Evolutionary conservation across 2,329 filamentous ascomycete genomes (phyloP).

Genomic region (Nakataea oryzae): DNA sequence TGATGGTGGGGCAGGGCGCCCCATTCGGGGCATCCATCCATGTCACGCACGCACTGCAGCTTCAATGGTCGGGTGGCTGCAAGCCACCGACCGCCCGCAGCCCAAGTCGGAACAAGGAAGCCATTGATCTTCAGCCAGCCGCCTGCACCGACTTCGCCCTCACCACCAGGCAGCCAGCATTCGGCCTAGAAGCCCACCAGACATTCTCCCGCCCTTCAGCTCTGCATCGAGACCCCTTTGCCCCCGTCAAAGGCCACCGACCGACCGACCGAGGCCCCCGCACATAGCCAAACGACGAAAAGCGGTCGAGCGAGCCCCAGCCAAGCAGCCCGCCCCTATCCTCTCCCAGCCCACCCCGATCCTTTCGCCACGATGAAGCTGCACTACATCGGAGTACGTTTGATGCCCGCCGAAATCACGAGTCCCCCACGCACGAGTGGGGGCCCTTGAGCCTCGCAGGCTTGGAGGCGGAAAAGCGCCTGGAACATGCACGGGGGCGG

Average conservation of each 20-base stretch:
- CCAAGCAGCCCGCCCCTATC: background rate
- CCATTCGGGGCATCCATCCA: background rate
- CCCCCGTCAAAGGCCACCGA: background rate
- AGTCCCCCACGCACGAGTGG: background rate
- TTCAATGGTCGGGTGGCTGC: background rate
- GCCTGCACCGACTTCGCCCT: background rate
- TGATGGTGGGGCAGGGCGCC: background rate
- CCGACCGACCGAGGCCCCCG: too few species aligned
- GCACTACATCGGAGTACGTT: conserved; percentile 73
- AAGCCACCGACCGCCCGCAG: background rate
- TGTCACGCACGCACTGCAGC: background rate
- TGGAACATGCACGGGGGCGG: background rate
- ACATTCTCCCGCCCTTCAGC: background rate
- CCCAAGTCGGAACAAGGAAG: background rate
- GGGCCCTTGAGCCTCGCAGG: conserved; percentile 6
- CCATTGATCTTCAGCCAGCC: background rate
- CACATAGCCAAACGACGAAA: background rate
- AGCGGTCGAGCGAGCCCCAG: background rate
- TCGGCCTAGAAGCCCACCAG: background rate
- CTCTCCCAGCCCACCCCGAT: background rate
- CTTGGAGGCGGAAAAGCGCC: background rate
- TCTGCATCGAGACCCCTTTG: background rate
- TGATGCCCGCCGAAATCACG: background rate
- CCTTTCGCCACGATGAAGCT: conserved; percentile 60
- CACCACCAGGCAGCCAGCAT: background rate